Percentiles rank a stretch among this genome's conserved stretches.
Conservation (phyloP, 1,139 yeast genomes). For the Pichia sp. region DNA sequence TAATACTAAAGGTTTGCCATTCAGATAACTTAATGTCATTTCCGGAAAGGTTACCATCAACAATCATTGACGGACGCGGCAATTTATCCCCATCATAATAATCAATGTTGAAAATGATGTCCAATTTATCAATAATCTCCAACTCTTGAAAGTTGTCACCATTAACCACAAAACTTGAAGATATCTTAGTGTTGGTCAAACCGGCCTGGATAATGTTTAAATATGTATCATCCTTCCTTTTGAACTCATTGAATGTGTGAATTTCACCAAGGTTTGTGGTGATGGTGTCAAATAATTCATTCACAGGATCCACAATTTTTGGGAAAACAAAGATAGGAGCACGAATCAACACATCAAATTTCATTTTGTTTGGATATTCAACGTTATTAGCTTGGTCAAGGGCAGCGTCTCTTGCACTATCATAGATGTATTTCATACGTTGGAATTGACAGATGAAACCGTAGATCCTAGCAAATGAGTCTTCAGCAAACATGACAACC, state of each 20-base stretch:
- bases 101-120: slow-evolving; percentile 58
- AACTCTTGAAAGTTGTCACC: slow-evolving; percentile 46
- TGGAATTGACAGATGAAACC: slow-evolving; percentile 71
- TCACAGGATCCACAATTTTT: slow-evolving; percentile 42
- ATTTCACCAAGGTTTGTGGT: slow-evolving; percentile 82
- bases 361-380: slow-evolving; percentile 58
- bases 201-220: slow-evolving; percentile 62
- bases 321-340: slow-evolving; percentile 89
- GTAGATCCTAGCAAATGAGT: slow-evolving; percentile 65
- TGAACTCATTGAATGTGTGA: slow-evolving; percentile 62
- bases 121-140: slow-evolving; percentile 67
- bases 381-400: slow-evolving; percentile 63
- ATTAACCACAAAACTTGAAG: slow-evolving; percentile 55
- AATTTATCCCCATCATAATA: slow-evolving; percentile 39
- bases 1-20: slow-evolving; percentile 60
- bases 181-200: slow-evolving; percentile 61
- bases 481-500: slow-evolving; percentile 72
- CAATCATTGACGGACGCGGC: slow-evolving; percentile 48
- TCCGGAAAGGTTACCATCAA: slow-evolving; percentile 62
- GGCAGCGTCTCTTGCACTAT: slow-evolving; percentile 84
- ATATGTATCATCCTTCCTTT: slow-evolving; percentile 23
- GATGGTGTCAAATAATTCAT: slow-evolving; percentile 51
- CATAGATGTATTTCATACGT: slow-evolving; percentile 83
- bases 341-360: slow-evolving; percentile 63
- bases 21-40: slow-evolving; percentile 71